Evolutionary conservation across 2,329 filamentous ascomycete species (phyloP).

Genomic region (Neophaeococcomyces mojaviensis): DNA sequence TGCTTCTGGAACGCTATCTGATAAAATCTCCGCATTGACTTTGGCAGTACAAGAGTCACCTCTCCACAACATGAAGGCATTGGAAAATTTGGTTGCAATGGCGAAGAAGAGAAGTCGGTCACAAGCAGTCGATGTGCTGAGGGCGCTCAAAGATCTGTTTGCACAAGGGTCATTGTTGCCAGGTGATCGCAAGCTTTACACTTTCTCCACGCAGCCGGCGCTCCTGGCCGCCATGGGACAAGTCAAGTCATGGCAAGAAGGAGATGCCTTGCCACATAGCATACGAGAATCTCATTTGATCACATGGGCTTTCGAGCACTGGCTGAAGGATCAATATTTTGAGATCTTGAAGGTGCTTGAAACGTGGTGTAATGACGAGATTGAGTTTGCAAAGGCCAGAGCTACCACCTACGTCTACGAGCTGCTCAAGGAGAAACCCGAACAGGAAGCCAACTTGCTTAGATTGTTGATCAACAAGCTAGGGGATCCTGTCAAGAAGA

Average conservation of each 20-base stretch:
- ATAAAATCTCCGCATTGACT: conserved; percentile 93
- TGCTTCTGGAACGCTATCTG: conserved; percentile 88
- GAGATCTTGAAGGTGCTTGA: conserved; percentile 87
- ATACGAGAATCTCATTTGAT: conserved; percentile 73
- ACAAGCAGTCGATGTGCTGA: conserved; percentile 85
- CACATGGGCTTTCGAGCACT: conserved; percentile 87
- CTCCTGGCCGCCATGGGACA: conserved; percentile 55
- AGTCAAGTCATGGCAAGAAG: conserved; percentile 54
- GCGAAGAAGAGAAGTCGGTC: conserved; percentile 91
- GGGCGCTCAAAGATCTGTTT: conserved; percentile 87
- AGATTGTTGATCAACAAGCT: conserved; percentile 92
- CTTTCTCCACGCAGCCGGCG: conserved; percentile 72
- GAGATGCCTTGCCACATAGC: conserved; percentile 64
- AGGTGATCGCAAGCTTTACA: conserved; percentile 67
- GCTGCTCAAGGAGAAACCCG: conserved; percentile 86
- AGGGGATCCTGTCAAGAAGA: conserved; percentile 90
- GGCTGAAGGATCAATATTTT: conserved; percentile 90
- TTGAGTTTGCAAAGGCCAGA: conserved; percentile 82
- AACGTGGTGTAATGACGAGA: conserved; percentile 87
- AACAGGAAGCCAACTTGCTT: conserved; percentile 91
- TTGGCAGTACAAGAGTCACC: conserved; percentile 93
- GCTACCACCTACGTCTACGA: conserved; percentile 89
- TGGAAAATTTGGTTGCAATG: conserved; percentile 73
- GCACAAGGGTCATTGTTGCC: conserved; percentile 83
- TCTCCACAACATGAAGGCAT: conserved; percentile 80